These are phyloP conservation scores for Xylariomycetidae sp. DNA, from an alignment of 2,329 filamentous ascomycete species.

Conservation along the genomic window DNA sequence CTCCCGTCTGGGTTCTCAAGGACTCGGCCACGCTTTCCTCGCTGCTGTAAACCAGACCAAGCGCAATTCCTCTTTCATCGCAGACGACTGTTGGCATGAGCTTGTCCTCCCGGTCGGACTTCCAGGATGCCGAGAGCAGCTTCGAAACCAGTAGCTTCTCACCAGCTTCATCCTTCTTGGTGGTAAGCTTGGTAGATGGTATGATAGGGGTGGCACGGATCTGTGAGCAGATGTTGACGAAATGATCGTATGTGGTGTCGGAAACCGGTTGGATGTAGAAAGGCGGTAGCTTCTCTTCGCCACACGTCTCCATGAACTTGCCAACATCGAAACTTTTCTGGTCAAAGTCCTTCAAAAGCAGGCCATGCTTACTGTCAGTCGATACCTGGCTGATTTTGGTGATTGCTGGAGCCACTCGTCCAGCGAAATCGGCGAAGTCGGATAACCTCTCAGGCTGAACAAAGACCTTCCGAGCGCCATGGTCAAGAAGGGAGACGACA, in stretches of 20 bases:
- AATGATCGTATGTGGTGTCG: conserved; percentile 37
- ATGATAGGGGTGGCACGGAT: conserved; percentile 65
- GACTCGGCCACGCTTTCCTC: conserved; percentile 85
- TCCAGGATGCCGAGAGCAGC: conserved; percentile 68
- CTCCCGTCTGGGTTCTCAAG: conserved; percentile 68
- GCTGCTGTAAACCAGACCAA: conserved; percentile 93
- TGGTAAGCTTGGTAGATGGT: conserved; percentile 63
- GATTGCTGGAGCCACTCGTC: conserved; percentile 49
- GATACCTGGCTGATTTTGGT: conserved; percentile 38
- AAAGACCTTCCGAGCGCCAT: conserved; percentile 79
- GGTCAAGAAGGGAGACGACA: conserved; percentile 73
- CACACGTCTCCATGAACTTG: conserved; percentile 39
- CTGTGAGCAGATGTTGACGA: conserved; percentile 43
- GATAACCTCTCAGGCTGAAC: conserved; percentile 65
- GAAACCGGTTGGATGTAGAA: conserved; percentile 47
- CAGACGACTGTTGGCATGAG: conserved; percentile 87
- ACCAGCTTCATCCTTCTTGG: conserved; percentile 52
- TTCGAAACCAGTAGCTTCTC: conserved; percentile 60
- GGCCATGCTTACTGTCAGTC: conserved; percentile 41
- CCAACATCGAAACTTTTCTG: conserved; percentile 32
- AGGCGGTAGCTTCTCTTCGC: conserved; percentile 38
- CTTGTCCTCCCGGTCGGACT: conserved; percentile 75
- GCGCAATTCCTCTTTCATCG: conserved; percentile 74
- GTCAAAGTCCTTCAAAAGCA: conserved; percentile 49
- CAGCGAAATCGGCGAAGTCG: conserved; percentile 48